These are phyloP conservation scores for Schoenoplectus tabernaemontani DNA, from an alignment of 202 grass and related monocot species.

Conservation along the genomic window DNA sequence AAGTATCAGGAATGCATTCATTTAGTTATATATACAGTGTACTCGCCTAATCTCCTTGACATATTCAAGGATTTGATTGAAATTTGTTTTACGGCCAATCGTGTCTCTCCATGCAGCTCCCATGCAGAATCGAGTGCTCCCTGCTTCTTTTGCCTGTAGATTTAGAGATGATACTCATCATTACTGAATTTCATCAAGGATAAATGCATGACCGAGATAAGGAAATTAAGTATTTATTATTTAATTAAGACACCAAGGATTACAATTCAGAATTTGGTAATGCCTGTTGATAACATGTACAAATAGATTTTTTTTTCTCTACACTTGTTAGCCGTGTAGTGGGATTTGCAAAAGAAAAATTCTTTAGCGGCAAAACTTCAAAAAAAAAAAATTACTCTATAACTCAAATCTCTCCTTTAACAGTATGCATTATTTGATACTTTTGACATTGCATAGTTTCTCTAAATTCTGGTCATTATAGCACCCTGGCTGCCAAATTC, in stretches of 20 bases:
- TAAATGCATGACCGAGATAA: background rate
- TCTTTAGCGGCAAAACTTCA: too few relatives aligned
- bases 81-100: constrained; percentile 93
- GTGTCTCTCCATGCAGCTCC: constrained; percentile 97
- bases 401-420: background rate
- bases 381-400: background rate
- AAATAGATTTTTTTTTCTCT: background rate
- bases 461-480: background rate
- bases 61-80: constrained; percentile 96
- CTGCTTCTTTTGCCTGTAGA: constrained; percentile 86
- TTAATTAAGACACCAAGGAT: background rate
- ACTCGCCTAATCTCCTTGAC: constrained; percentile 92
- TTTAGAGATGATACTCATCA: background rate
- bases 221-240: background rate
- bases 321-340: background rate
- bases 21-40: background rate
- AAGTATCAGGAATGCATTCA: background rate
- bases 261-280: background rate
- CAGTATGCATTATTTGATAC: background rate
- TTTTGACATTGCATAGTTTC: too few relatives aligned
- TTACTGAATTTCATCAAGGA: background rate
- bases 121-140: constrained; percentile 98
- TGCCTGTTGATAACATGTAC: background rate
- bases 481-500: background rate
- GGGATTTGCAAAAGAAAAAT: background rate